phyloP scores from a whole-genome alignment of 2,329 filamentous ascomycete genomes.

The Trichoderma afroharzianum region DNA sequence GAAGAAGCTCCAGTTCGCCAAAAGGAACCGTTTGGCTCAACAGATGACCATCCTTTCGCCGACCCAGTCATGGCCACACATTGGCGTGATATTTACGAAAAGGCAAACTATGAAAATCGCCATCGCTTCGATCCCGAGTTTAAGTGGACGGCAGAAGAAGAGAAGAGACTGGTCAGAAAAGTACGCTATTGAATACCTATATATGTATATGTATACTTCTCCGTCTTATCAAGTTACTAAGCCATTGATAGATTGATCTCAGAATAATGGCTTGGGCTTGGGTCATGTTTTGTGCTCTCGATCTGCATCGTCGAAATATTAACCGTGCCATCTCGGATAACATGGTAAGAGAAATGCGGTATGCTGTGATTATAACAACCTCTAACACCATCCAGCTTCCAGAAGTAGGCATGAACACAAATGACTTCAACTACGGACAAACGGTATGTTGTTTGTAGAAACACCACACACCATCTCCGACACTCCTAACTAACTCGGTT shows the following conservation, averaged over 20 bases:
- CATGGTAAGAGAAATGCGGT: conserved; percentile 29
- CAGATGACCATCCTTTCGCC: conserved; percentile 42
- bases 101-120: conserved; percentile 55
- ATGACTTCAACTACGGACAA: conserved; percentile 46
- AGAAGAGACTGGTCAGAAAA: conserved; percentile 51
- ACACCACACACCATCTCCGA: neutral
- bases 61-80: conserved; percentile 51
- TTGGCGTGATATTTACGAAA: conserved; percentile 52
- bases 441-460: conserved; percentile 25
- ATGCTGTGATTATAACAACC: no score
- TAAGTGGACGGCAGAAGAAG: conserved; percentile 54
- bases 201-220: neutral
- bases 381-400: conserved; percentile 38
- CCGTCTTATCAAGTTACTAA: neutral
- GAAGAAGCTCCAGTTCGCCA: conserved; percentile 19
- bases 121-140: conserved; percentile 57
- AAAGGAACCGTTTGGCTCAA: conserved; percentile 18
- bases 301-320: conserved; percentile 39
- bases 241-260: conserved; percentile 29
- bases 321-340: conserved; percentile 34
- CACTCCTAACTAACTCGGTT: conserved; percentile 16
- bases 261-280: conserved; percentile 39
- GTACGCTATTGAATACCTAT: conserved; percentile 38
- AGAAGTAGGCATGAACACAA: conserved; percentile 32
- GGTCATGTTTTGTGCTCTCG: conserved; percentile 51